Conservation (phyloP, 1,284 basidiomycete species). For the Pisolithus thermaeus region DNA sequence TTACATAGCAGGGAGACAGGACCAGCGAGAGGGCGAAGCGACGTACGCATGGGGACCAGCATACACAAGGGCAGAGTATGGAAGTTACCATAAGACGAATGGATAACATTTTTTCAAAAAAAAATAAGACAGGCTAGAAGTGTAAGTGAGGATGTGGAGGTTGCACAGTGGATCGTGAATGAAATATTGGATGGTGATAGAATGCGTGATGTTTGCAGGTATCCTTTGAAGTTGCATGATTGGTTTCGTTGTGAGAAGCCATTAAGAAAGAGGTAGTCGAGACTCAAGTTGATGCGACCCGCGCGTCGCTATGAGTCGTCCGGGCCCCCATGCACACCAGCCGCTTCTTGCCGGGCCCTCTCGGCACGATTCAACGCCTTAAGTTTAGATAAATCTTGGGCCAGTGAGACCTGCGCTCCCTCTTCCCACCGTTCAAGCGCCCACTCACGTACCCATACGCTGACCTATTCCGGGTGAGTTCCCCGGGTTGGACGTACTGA, state of each 20-base stretch:
- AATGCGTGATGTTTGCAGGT: conserved; percentile 18
- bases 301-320: conserved; percentile 16
- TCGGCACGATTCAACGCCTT: conserved; percentile 46
- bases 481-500: not conserved
- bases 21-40: not conserved
- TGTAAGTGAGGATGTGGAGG: conserved; percentile 19
- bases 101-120: conserved; percentile 6
- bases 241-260: conserved; percentile 6
- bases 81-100: not conserved
- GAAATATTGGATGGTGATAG: conserved; percentile 17
- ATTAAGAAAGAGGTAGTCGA: not conserved
- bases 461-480: conserved; percentile 36
- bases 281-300: not conserved
- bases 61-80: not conserved
- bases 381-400: conserved; percentile 45
- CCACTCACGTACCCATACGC: conserved; percentile 59
- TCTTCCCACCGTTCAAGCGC: conserved; percentile 57
- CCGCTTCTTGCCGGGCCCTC: conserved; percentile 25
- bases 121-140: conserved; percentile 16
- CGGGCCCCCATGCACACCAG: conserved; percentile 14
- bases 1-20: not conserved
- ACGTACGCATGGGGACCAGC: not conserved
- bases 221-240: conserved; percentile 1
- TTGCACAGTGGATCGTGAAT: conserved; percentile 24
- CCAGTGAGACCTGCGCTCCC: conserved; percentile 44